phyloP scores from a whole-genome alignment of 345 rosid species.

The Murraya paniculata region DNA sequence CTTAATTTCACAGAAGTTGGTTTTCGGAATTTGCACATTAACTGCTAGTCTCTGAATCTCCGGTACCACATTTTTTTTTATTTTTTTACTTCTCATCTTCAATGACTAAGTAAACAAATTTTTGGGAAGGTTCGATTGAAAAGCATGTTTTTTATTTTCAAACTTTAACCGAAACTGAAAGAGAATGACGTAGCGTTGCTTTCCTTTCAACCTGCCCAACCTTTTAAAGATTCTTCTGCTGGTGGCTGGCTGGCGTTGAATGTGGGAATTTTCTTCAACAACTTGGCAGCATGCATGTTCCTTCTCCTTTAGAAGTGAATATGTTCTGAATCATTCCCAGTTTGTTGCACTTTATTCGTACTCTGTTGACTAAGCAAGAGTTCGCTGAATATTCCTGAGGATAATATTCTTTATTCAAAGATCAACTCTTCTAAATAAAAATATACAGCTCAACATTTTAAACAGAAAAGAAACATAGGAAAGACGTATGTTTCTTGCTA shows the following conservation, averaged over 20 bases:
- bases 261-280: neutral
- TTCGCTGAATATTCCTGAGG: neutral
- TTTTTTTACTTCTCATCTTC: neutral
- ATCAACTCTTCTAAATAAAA: neutral
- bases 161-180: neutral
- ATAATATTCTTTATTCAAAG: neutral
- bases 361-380: neutral
- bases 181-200: neutral
- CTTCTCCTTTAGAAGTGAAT: no score
- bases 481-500: neutral
- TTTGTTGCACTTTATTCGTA: neutral
- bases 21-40: no score
- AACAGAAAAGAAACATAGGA: neutral
- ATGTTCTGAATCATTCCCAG: conserved; percentile 4
- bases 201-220: neutral
- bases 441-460: neutral
- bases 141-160: neutral
- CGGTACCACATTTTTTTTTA: no score
- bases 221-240: neutral
- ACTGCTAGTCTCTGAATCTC: no score
- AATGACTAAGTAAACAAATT: neutral
- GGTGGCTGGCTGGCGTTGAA: neutral
- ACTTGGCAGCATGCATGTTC: no score
- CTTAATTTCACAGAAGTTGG: neutral
- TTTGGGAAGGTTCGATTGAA: neutral